Conservation (phyloP, 371 early-diverging fungal species). For the Rhizomucor miehei region DNA sequence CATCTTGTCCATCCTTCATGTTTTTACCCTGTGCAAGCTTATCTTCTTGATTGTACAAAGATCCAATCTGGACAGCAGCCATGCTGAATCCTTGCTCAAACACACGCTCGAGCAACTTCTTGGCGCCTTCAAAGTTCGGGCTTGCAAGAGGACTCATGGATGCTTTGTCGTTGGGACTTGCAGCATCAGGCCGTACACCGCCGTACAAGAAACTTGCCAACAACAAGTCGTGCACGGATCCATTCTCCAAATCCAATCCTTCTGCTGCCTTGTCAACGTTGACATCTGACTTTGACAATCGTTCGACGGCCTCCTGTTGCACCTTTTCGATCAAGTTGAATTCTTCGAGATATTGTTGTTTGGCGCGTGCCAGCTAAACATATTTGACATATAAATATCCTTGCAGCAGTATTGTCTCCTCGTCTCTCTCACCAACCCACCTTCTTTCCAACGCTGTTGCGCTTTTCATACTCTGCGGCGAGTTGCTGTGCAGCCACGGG, state of each 20-base stretch:
- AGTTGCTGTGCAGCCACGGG: slow-evolving; percentile 57
- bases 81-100: slow-evolving; percentile 52
- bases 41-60: slow-evolving; percentile 54
- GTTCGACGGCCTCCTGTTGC: slow-evolving; percentile 55
- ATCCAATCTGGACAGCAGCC: slow-evolving; percentile 62
- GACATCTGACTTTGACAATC: slow-evolving; percentile 49
- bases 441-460: slow-evolving; percentile 54
- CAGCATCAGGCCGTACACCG: slow-evolving; percentile 50
- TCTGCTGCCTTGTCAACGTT: slow-evolving; percentile 51
- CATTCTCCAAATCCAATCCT: slow-evolving; percentile 29
- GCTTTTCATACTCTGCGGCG: slow-evolving; percentile 49
- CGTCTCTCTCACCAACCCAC: background rate
- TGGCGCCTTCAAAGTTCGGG: slow-evolving; percentile 58
- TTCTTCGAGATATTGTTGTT: slow-evolving; percentile 42
- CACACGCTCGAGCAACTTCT: slow-evolving; percentile 49
- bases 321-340: slow-evolving; percentile 44
- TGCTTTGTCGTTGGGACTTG: slow-evolving; percentile 32
- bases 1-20: slow-evolving; percentile 43
- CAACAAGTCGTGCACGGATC: slow-evolving; percentile 44
- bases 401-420: background rate
- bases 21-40: slow-evolving; percentile 52
- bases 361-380: slow-evolving; percentile 47
- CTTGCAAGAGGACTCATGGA: slow-evolving; percentile 52
- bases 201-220: slow-evolving; percentile 54
- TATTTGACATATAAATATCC: background rate